phyloP scores from a whole-genome alignment of 768 basidiomycete genomes.

The Brasilioporus rufonigricans region DNA sequence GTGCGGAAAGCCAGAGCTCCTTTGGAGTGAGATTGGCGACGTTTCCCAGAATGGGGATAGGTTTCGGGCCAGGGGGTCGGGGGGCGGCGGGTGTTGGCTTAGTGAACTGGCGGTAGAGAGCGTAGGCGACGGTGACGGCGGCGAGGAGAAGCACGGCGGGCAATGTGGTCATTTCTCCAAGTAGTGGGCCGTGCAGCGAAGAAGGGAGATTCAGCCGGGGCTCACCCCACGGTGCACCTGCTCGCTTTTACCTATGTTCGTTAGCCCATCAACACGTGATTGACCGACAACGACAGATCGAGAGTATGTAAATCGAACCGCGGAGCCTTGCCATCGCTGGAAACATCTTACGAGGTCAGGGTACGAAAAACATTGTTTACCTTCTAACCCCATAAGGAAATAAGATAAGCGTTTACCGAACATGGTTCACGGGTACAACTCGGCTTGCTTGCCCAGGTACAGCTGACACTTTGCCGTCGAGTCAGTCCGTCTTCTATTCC shows the following conservation, averaged over 20 bases:
- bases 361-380: not conserved
- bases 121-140: slow-evolving; percentile 13
- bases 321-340: not conserved
- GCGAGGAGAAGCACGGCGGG: slow-evolving; percentile 22
- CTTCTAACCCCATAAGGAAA: not conserved
- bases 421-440: not conserved
- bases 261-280: slow-evolving; percentile 12
- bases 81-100: slow-evolving; percentile 30
- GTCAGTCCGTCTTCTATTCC: not conserved
- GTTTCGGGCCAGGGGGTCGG: slow-evolving; percentile 67
- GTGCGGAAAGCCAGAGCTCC: slow-evolving; percentile 64
- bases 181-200: slow-evolving; percentile 13
- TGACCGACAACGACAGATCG: no score
- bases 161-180: slow-evolving; percentile 10
- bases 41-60: slow-evolving; percentile 65
- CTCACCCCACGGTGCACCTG: not conserved
- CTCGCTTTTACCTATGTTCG: slow-evolving; percentile 9
- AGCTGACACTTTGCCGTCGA: no score
- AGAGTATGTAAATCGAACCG: no score
- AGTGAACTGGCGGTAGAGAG: slow-evolving; percentile 16
- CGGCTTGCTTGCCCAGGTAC: not conserved
- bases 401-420: not conserved
- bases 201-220: slow-evolving; percentile 14
- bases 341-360: not conserved
- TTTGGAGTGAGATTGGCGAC: slow-evolving; percentile 55